A percentile compares a stretch with the other conserved stretches of the same genome.
These are phyloP conservation scores for Fusarium sambucinum DNA, from an alignment of 2,329 filamentous ascomycete genomes.

Conservation along the genomic window DNA sequence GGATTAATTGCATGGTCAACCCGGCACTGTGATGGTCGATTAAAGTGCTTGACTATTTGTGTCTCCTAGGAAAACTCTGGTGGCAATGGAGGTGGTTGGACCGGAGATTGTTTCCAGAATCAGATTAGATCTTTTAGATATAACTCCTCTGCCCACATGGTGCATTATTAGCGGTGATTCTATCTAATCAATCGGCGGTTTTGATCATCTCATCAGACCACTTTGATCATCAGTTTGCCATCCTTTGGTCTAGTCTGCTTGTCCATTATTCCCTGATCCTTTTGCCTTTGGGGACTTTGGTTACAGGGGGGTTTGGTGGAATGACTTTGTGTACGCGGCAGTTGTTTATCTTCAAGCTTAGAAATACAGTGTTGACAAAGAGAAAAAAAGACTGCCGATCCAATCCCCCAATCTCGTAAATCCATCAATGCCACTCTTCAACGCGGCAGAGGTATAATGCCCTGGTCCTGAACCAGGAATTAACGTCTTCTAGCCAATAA, in stretches of 20 bases:
- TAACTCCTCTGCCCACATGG: constrained; percentile 6
- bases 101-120: constrained; percentile 14
- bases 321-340: neutral
- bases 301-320: neutral
- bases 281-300: too few relatives aligned
- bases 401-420: neutral
- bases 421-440: neutral
- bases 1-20: neutral
- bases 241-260: neutral
- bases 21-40: neutral
- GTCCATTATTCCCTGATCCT: neutral
- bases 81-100: constrained; percentile 3
- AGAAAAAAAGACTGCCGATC: neutral
- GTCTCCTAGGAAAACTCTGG: neutral
- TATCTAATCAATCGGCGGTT: constrained; percentile 21
- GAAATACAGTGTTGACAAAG: neutral
- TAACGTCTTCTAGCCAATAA: neutral
- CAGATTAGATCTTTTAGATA: constrained; percentile 28
- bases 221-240: neutral
- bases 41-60: neutral
- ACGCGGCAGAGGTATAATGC: neutral
- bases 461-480: neutral
- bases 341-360: neutral
- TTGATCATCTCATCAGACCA: constrained; percentile 3
- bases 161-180: neutral